Conservation (phyloP, 1,284 basidiomycete genomes). For the Boletus calvinii region DNA sequence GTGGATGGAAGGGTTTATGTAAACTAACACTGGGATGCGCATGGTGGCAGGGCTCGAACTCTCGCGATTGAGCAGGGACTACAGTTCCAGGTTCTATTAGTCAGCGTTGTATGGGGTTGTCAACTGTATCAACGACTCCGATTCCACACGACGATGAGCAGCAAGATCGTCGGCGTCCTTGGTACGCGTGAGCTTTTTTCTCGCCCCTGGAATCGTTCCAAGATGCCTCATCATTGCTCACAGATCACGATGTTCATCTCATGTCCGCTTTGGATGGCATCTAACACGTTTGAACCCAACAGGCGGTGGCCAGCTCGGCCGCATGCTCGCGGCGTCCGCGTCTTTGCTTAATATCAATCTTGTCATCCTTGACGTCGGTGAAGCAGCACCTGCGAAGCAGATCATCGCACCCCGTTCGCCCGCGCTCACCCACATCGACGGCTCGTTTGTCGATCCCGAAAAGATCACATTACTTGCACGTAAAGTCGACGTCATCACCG, state of each 20-base stretch:
- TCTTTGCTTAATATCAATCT: conserved; percentile 85
- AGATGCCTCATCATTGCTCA: conserved; percentile 5
- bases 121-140: too few species aligned
- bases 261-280: not conserved
- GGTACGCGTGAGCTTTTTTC: conserved; percentile 27
- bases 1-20: too few species aligned
- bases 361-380: conserved; percentile 86
- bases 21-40: too few species aligned
- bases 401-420: conserved; percentile 59
- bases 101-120: too few species aligned
- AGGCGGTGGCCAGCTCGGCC: conserved; percentile 98
- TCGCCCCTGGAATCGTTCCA: not conserved
- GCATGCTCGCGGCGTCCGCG: conserved; percentile 94
- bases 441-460: conserved; percentile 81
- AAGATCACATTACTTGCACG: conserved; percentile 82
- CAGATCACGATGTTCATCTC: conserved; percentile 15
- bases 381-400: conserved; percentile 88
- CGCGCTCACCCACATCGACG: conserved; percentile 74
- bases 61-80: too few species aligned
- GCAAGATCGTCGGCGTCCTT: conserved; percentile 28
- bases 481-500: conserved; percentile 88
- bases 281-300: conserved; percentile 17
- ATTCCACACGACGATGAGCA: conserved; percentile 20
- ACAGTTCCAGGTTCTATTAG: too few species aligned
- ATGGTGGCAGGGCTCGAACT: too few species aligned